These are phyloP conservation scores for Mortierella claussenii DNA, from an alignment of 192 early-diverging fungal genomes.

Conservation along the genomic window DNA sequence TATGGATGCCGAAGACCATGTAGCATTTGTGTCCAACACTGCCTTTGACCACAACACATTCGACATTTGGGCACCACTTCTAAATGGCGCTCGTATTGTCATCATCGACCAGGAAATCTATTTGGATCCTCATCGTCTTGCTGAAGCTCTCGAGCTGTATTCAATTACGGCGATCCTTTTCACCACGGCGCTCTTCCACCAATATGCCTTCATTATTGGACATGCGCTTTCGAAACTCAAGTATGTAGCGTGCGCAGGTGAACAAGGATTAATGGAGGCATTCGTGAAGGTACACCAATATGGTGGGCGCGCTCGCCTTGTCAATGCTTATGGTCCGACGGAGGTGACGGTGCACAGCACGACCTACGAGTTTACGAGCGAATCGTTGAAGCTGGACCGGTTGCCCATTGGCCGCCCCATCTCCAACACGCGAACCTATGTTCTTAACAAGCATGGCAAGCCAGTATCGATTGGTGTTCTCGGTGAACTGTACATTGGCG, in stretches of 20 bases:
- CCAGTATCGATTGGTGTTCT: slow-evolving; percentile 48
- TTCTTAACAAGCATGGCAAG: not conserved
- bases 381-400: no score
- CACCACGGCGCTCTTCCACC: slow-evolving; percentile 9
- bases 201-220: slow-evolving; percentile 14
- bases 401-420: slow-evolving; percentile 5
- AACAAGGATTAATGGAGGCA: no score
- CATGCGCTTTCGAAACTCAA: not conserved
- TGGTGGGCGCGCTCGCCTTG: no score
- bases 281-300: no score
- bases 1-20: not conserved
- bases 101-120: slow-evolving; percentile 7
- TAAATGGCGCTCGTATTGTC: slow-evolving; percentile 7
- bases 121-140: slow-evolving; percentile 8
- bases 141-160: not conserved
- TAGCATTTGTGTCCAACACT: slow-evolving; percentile 2
- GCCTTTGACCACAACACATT: slow-evolving; percentile 4
- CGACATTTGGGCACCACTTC: slow-evolving; percentile 5
- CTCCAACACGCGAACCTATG: slow-evolving; percentile 4
- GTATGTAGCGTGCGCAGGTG: no score
- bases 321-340: no score
- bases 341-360: no score
- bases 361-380: no score
- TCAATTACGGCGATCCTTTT: not conserved
- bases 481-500: slow-evolving; percentile 55